Conservation (phyloP, 108 stramenopile genomes). For the Pseudonitzschia delicatissima region DNA sequence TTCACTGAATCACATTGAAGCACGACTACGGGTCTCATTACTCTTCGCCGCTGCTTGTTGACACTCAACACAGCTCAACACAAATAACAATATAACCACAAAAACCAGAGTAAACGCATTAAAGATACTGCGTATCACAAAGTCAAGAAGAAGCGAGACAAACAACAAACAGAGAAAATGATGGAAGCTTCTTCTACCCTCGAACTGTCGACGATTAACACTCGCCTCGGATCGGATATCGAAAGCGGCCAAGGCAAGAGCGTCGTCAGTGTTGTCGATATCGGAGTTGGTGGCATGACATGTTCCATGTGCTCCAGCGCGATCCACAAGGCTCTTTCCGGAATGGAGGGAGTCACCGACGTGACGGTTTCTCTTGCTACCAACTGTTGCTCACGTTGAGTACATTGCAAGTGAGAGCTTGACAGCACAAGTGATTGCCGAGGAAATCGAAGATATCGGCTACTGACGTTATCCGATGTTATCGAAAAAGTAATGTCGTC, state of each 20-base stretch:
- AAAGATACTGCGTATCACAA: too few relatives aligned
- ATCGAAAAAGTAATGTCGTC: neutral
- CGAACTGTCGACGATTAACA: neutral
- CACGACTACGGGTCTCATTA: too few relatives aligned
- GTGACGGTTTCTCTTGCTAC: constrained; percentile 39
- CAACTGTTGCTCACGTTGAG: constrained; percentile 35
- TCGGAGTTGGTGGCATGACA: constrained; percentile 49
- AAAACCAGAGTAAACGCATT: too few relatives aligned
- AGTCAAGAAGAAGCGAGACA: neutral
- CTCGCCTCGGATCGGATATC: neutral
- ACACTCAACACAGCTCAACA: too few relatives aligned
- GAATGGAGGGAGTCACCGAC: constrained; percentile 15
- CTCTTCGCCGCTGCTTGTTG: too few relatives aligned
- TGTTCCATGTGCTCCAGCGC: constrained; percentile 44
- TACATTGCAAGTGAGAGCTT: constrained; percentile 13
- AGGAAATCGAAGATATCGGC: constrained; percentile 44
- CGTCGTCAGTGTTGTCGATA: constrained; percentile 30
- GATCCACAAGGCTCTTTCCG: constrained; percentile 21
- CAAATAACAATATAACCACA: too few relatives aligned
- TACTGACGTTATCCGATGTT: constrained; percentile 32
- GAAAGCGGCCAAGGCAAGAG: neutral
- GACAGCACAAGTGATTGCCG: constrained; percentile 16
- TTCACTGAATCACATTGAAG: too few relatives aligned
- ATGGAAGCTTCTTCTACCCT: neutral
- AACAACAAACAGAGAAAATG: neutral